Evolutionary conservation across 257 asterid genomes (phyloP).

Genomic region (Verbascum thapsus): DNA sequence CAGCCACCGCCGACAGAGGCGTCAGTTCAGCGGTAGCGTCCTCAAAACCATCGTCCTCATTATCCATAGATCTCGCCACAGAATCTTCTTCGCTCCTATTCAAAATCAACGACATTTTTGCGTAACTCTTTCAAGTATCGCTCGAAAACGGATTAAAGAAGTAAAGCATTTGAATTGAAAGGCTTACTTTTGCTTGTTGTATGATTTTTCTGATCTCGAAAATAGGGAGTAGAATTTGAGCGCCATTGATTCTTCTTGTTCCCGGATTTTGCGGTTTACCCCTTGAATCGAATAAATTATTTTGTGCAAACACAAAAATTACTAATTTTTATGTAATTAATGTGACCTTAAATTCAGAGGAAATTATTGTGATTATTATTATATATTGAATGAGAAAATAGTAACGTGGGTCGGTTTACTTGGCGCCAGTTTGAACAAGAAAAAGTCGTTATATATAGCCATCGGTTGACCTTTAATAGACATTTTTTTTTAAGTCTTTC

Average conservation of each 20-base stretch:
- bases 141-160: not conserved
- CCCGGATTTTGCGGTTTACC: slow-evolving; percentile 45
- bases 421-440: no score
- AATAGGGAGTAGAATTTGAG: slow-evolving; percentile 54
- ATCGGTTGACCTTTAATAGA: no score
- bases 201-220: slow-evolving; percentile 37
- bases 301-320: slow-evolving; percentile 4
- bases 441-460: no score
- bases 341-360: slow-evolving; percentile 7
- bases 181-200: slow-evolving; percentile 45
- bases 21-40: slow-evolving; percentile 43
- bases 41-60: slow-evolving; percentile 50
- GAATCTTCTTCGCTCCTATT: slow-evolving; percentile 40
- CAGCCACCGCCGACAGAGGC: slow-evolving; percentile 81
- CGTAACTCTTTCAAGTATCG: slow-evolving; percentile 10
- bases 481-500: no score
- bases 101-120: slow-evolving; percentile 39
- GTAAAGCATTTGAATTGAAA: not conserved
- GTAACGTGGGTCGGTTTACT: no score
- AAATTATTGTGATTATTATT: no score
- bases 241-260: slow-evolving; percentile 44
- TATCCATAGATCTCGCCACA: slow-evolving; percentile 40
- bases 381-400: no score
- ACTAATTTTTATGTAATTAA: not conserved
- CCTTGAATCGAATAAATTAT: slow-evolving; percentile 22